Evolutionary conservation across 257 asterid species (phyloP).

Genomic region (Henckelia pumila): DNA sequence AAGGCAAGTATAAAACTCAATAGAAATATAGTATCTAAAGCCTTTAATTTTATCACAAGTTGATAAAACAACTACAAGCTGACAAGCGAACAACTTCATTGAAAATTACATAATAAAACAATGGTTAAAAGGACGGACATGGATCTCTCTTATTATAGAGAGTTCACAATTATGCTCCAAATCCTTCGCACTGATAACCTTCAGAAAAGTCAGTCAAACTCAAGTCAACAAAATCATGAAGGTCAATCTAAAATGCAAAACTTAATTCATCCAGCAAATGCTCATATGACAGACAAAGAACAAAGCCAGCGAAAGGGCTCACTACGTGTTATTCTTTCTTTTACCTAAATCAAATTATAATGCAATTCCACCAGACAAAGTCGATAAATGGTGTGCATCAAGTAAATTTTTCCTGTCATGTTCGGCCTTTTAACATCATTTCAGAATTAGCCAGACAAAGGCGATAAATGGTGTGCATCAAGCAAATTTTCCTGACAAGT

Average conservation of each 20-base stretch:
- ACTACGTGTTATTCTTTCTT: neutral
- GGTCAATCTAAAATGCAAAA: constrained; percentile 10
- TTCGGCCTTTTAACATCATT: neutral
- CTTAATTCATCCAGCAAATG: constrained; percentile 5
- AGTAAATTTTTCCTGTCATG: neutral
- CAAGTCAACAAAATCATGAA: constrained; percentile 16
- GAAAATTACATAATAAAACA: constrained; percentile 10
- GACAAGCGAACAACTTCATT: constrained; percentile 4
- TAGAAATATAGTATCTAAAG: neutral
- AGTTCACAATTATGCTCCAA: constrained; percentile 7
- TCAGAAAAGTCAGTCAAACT: constrained; percentile 14
- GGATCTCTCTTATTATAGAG: neutral
- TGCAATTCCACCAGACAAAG: neutral
- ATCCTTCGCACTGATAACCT: neutral
- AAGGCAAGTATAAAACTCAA: constrained; percentile 13
- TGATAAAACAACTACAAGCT: constrained; percentile 2
- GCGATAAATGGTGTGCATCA: no score
- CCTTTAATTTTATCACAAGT: constrained; percentile 8
- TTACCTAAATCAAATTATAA: constrained; percentile 9
- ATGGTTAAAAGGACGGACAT: constrained; percentile 9
- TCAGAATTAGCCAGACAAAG: no score
- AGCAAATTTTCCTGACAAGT: no score
- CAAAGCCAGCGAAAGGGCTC: constrained; percentile 6
- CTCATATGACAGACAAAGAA: constrained; percentile 18
- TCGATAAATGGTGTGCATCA: neutral